phyloP scores from a whole-genome alignment of 2,329 filamentous ascomycete genomes.

The Colletotrichum chrysophilum region DNA sequence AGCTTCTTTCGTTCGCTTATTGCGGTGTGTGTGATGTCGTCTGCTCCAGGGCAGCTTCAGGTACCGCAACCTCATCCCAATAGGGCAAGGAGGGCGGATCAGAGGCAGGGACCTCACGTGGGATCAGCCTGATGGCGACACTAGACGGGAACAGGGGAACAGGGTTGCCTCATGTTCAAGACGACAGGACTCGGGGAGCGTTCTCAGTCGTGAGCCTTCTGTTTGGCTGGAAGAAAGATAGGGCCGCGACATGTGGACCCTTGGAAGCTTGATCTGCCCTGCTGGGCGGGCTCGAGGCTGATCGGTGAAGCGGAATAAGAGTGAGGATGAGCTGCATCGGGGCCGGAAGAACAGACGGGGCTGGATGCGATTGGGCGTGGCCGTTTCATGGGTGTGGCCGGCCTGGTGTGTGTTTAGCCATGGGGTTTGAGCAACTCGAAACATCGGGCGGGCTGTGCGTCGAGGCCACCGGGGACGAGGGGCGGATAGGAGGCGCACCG shows the following conservation, averaged over 20 bases:
- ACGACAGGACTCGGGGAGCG: background rate
- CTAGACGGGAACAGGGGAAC: background rate
- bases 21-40: background rate
- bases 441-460: conserved; percentile 15
- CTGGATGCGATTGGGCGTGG: conserved; percentile 4
- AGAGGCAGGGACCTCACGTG: conserved; percentile 1
- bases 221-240: background rate
- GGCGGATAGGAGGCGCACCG: background rate
- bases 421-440: background rate
- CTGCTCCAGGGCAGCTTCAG: conserved; percentile 8
- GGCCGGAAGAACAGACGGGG: background rate
- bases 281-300: background rate
- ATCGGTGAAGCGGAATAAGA: background rate
- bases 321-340: background rate
- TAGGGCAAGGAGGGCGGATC: conserved; percentile 5
- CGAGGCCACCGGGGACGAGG: background rate
- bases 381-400: background rate
- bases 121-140: background rate
- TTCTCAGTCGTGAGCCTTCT: background rate
- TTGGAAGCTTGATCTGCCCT: background rate
- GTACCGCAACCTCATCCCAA: conserved; percentile 20
- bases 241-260: background rate
- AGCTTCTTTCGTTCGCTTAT: background rate
- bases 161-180: background rate
- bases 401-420: background rate